Conservation (phyloP, 495 filamentous ascomycete genomes). For the Penicillium bovifimosum region DNA sequence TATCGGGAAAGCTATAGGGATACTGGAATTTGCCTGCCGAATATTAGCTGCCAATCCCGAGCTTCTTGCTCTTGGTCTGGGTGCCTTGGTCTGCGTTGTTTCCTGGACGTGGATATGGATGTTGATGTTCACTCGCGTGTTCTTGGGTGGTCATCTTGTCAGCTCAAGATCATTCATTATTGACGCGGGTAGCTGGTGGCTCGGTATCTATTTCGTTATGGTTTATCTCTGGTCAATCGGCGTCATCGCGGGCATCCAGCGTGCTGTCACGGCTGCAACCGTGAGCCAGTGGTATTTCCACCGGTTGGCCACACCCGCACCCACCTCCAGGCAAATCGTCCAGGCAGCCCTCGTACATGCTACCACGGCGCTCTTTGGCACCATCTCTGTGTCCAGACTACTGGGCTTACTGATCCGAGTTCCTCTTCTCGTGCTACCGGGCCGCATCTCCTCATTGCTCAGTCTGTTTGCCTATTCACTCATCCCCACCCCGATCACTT, state of each 20-base stretch:
- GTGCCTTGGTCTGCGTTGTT: slow-evolving; percentile 66
- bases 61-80: slow-evolving; percentile 76
- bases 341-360: slow-evolving; percentile 76
- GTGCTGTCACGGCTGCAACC: slow-evolving; percentile 86
- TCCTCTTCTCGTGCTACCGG: slow-evolving; percentile 77
- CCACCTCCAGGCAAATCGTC: slow-evolving; percentile 71
- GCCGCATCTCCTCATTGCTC: slow-evolving; percentile 59
- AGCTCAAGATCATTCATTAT: slow-evolving; percentile 65
- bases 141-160: slow-evolving; percentile 76
- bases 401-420: slow-evolving; percentile 75
- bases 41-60: slow-evolving; percentile 83
- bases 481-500: slow-evolving; percentile 75
- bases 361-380: slow-evolving; percentile 82
- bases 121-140: slow-evolving; percentile 92
- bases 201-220: slow-evolving; percentile 81
- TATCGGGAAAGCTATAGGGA: slow-evolving; percentile 70
- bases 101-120: slow-evolving; percentile 95
- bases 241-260: slow-evolving; percentile 78
- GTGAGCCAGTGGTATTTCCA: slow-evolving; percentile 99
- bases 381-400: slow-evolving; percentile 79
- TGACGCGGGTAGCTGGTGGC: slow-evolving; percentile 82
- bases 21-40: slow-evolving; percentile 84
- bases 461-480: slow-evolving; percentile 64
- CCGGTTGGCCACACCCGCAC: slow-evolving; percentile 70
- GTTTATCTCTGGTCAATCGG: slow-evolving; percentile 94